Evolutionary conservation across 2,329 filamentous ascomycete genomes (phyloP).

Genomic region (Blastomyces parvus): DNA sequence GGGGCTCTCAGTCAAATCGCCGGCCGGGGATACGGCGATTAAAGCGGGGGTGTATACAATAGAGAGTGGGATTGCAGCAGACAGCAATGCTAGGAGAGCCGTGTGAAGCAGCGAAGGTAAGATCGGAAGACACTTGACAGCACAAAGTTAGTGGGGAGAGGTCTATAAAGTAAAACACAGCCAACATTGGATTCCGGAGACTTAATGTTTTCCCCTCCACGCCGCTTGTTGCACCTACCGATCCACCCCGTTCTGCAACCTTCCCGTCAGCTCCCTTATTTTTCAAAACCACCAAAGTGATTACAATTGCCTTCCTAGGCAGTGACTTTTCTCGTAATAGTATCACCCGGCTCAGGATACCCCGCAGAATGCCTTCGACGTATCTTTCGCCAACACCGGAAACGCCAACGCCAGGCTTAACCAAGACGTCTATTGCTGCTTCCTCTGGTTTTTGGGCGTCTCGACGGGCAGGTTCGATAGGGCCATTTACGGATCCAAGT

Average conservation of each 20-base stretch:
- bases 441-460: constrained; percentile 82
- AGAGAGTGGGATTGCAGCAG: constrained; percentile 70
- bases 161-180: too few species aligned
- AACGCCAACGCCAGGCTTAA: constrained; percentile 75
- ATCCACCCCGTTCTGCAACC: constrained; percentile 28
- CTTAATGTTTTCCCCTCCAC: not conserved
- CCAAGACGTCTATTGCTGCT: constrained; percentile 78
- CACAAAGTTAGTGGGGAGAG: not conserved
- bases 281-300: constrained; percentile 35
- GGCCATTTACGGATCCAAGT: constrained; percentile 80
- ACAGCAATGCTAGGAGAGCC: constrained; percentile 65
- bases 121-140: constrained; percentile 60
- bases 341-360: constrained; percentile 31
- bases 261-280: constrained; percentile 25
- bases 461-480: constrained; percentile 74
- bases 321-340: constrained; percentile 35
- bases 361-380: constrained; percentile 52
- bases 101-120: constrained; percentile 77
- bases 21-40: constrained; percentile 46
- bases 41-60: constrained; percentile 59
- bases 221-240: constrained; percentile 23
- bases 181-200: not conserved
- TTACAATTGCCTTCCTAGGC: constrained; percentile 34
- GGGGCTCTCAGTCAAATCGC: constrained; percentile 49
- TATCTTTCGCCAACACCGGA: constrained; percentile 77